Evolutionary conservation across 192 early-diverging fungal species (phyloP).

Genomic region (Podila horticola): DNA sequence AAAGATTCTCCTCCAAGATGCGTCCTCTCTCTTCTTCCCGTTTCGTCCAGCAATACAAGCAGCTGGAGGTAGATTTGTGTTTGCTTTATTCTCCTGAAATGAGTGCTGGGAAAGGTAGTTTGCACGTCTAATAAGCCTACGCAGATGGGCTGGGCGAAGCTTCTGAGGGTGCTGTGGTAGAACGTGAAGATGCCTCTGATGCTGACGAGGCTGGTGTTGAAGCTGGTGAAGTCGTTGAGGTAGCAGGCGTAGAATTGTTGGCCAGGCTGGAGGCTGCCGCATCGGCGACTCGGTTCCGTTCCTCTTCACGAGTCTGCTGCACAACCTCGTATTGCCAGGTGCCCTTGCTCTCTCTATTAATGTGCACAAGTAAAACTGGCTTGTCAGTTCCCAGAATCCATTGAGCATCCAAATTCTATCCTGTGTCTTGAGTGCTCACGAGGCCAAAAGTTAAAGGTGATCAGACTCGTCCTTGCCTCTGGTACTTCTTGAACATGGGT

Average conservation of each 20-base stretch:
- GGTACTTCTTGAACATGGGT: constrained; percentile 41
- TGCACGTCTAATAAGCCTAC: too few relatives aligned
- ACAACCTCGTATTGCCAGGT: constrained; percentile 49
- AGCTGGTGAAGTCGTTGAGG: background rate
- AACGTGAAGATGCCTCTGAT: background rate
- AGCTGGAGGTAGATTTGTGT: too few relatives aligned
- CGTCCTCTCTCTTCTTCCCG: too few relatives aligned
- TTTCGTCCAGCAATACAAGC: too few relatives aligned
- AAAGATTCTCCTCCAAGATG: too few relatives aligned
- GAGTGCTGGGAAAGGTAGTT: too few relatives aligned
- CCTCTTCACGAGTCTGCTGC: constrained; percentile 39
- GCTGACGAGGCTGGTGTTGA: background rate
- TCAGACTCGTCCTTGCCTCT: constrained; percentile 17
- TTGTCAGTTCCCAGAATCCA: background rate
- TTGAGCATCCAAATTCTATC: too few relatives aligned
- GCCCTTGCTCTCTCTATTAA: constrained; percentile 41
- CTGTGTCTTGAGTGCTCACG: too few relatives aligned
- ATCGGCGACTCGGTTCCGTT: constrained; percentile 31
- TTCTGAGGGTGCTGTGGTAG: background rate
- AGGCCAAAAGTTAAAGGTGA: background rate
- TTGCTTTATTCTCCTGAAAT: too few relatives aligned
- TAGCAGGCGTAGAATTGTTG: background rate
- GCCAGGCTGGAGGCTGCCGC: background rate
- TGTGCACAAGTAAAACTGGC: background rate
- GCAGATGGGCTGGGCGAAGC: too few relatives aligned